A percentile compares a stretch with the other conserved stretches of the same genome.
Evolutionary conservation across 257 asterid genomes (phyloP).

Genomic region (Forsythia suspensa): DNA sequence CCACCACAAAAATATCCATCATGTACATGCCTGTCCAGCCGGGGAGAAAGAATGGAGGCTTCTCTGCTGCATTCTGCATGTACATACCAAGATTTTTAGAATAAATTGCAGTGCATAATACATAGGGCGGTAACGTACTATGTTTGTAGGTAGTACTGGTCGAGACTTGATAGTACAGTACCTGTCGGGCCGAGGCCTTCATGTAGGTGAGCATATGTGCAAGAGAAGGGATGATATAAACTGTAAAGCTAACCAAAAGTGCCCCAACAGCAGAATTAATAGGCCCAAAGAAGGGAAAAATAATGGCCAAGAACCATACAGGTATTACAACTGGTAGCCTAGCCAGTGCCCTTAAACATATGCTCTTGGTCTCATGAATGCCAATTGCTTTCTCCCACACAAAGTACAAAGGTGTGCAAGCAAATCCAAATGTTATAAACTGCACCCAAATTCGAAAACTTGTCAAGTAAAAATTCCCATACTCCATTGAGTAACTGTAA

Average conservation of each 20-base stretch:
- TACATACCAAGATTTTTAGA: neutral
- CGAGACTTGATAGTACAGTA: neutral
- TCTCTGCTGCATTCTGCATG: constrained; percentile 39
- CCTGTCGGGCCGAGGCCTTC: constrained; percentile 41
- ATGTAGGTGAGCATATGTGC: constrained; percentile 46
- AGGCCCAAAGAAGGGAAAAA: constrained; percentile 48
- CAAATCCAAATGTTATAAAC: constrained; percentile 48
- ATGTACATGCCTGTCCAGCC: constrained; percentile 40
- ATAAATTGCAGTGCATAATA: neutral
- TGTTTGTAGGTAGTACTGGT: too few relatives aligned
- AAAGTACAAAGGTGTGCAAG: constrained; percentile 43
- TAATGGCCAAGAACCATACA: constrained; percentile 28
- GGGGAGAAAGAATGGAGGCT: constrained; percentile 31
- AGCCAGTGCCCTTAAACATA: constrained; percentile 35
- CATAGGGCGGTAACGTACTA: neutral
- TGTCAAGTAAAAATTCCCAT: neutral
- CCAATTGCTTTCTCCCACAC: constrained; percentile 20
- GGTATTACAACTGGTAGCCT: constrained; percentile 40
- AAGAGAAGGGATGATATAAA: constrained; percentile 44
- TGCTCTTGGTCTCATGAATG: constrained; percentile 38
- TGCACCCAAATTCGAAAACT: constrained; percentile 11
- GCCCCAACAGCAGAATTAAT: constrained; percentile 49
- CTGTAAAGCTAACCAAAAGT: constrained; percentile 43
- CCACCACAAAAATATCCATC: constrained; percentile 23
- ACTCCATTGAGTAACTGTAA: neutral